These are phyloP conservation scores for Lachnellula subtilissima DNA, from an alignment of 2,329 filamentous ascomycete genomes.

Conservation along the genomic window DNA sequence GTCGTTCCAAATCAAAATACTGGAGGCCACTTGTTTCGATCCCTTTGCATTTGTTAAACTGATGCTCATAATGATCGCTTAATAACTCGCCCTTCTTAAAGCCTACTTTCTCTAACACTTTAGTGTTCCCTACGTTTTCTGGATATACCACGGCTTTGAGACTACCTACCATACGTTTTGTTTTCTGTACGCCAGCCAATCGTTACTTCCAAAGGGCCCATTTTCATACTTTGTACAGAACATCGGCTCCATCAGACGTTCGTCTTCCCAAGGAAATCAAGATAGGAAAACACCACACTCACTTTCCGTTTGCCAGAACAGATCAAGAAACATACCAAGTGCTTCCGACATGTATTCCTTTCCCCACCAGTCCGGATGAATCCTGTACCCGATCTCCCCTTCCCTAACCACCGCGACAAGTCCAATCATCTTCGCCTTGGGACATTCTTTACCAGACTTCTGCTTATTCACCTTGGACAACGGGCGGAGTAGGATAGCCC, in stretches of 20 bases:
- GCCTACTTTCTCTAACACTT: constrained; percentile 12
- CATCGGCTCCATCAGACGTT: too few species aligned
- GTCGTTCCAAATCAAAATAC: background rate
- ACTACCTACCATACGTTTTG: constrained; percentile 4
- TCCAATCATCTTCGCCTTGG: too few species aligned
- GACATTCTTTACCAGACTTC: too few species aligned
- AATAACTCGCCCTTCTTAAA: constrained; percentile 5
- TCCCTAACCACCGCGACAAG: background rate
- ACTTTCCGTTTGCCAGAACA: background rate
- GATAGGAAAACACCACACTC: background rate
- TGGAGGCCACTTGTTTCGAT: background rate
- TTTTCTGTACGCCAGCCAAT: background rate
- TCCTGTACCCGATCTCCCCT: constrained; percentile 12
- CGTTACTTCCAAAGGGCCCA: background rate
- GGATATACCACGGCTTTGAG: constrained; percentile 6
- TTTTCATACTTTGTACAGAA: background rate
- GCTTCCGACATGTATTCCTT: constrained; percentile 17
- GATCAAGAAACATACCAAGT: constrained; percentile 6
- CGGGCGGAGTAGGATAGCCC: too few species aligned
- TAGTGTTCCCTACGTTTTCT: constrained; percentile 6
- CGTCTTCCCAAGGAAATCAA: background rate
- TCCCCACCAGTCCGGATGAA: constrained; percentile 15
- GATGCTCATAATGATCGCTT: constrained; percentile 3
- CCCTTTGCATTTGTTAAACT: background rate
- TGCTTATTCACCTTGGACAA: too few species aligned